phyloP scores from a whole-genome alignment of 2,329 filamentous ascomycete species.

The Phialophora macrospora region DNA sequence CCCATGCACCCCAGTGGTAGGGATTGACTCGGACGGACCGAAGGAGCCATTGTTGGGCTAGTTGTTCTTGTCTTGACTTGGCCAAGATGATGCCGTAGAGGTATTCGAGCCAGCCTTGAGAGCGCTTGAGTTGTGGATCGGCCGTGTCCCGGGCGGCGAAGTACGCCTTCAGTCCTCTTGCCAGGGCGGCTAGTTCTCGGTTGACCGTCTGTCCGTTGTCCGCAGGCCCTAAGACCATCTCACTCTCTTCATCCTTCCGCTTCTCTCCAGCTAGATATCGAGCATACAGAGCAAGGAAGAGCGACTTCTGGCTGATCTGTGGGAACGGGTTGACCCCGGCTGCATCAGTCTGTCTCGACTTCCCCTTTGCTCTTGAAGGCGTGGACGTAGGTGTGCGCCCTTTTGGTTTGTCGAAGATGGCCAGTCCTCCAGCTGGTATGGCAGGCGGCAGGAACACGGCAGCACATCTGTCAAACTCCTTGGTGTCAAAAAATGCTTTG shows the following conservation, averaged over 20 bases:
- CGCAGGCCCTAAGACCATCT: slow-evolving; percentile 94
- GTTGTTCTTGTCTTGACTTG: slow-evolving; percentile 86
- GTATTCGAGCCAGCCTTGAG: slow-evolving; percentile 87
- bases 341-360: slow-evolving; percentile 50
- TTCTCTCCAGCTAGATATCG: slow-evolving; percentile 95
- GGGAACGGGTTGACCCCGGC: slow-evolving; percentile 50
- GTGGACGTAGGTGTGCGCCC: slow-evolving; percentile 46
- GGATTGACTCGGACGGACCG: slow-evolving; percentile 85
- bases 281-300: slow-evolving; percentile 91
- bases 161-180: slow-evolving; percentile 78
- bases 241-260: slow-evolving; percentile 91
- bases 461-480: slow-evolving; percentile 91
- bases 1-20: slow-evolving; percentile 97
- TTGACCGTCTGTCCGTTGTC: slow-evolving; percentile 85
- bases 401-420: slow-evolving; percentile 52
- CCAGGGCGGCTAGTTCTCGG: slow-evolving; percentile 78
- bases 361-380: slow-evolving; percentile 66
- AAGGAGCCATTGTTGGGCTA: slow-evolving; percentile 85
- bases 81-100: slow-evolving; percentile 85
- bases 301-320: slow-evolving; percentile 80
- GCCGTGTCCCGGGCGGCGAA: slow-evolving; percentile 64
- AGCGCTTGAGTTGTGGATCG: slow-evolving; percentile 36
- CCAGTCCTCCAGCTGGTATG: slow-evolving; percentile 70
- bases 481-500: slow-evolving; percentile 92
- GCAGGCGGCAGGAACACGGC: slow-evolving; percentile 84